A percentile compares a stretch with the other conserved stretches of the same genome.
Conservation (phyloP, 2,329 filamentous ascomycete genomes). For the Venturiaceae sp. region DNA sequence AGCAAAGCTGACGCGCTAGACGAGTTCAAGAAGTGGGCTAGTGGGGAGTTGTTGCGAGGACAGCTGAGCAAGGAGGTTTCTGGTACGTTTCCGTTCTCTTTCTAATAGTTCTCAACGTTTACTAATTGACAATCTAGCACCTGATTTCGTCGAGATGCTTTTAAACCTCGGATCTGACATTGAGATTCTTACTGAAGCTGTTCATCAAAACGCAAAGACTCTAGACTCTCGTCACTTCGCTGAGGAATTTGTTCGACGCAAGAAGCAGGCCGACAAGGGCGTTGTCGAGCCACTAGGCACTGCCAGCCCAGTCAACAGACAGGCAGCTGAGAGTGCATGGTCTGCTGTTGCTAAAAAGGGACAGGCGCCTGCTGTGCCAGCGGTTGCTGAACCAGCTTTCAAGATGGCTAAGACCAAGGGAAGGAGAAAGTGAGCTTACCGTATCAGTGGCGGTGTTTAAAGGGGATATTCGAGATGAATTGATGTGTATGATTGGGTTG, state of each 20-base stretch:
- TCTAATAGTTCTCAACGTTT: not conserved
- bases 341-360: constrained; percentile 92
- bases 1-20: constrained; percentile 61
- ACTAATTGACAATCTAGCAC: constrained; percentile 42
- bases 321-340: constrained; percentile 50
- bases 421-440: constrained; percentile 1
- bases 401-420: constrained; percentile 8
- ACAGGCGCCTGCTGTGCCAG: not conserved
- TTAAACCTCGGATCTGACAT: constrained; percentile 66
- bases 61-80: constrained; percentile 53
- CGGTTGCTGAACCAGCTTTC: not conserved
- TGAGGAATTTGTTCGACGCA: constrained; percentile 86
- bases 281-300: constrained; percentile 62
- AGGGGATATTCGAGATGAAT: not conserved
- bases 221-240: constrained; percentile 91
- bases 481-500: not conserved
- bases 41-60: constrained; percentile 67
- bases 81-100: constrained; percentile 38
- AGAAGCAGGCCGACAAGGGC: constrained; percentile 87
- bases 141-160: constrained; percentile 70
- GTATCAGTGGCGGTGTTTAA: not conserved
- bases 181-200: constrained; percentile 77
- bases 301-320: constrained; percentile 40
- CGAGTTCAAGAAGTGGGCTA: constrained; percentile 91
- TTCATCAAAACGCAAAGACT: constrained; percentile 78